Percentiles rank a stretch among this genome's conserved stretches.
phyloP scores from a whole-genome alignment of 495 filamentous ascomycete species.

The Aspergillus cristatus region DNA sequence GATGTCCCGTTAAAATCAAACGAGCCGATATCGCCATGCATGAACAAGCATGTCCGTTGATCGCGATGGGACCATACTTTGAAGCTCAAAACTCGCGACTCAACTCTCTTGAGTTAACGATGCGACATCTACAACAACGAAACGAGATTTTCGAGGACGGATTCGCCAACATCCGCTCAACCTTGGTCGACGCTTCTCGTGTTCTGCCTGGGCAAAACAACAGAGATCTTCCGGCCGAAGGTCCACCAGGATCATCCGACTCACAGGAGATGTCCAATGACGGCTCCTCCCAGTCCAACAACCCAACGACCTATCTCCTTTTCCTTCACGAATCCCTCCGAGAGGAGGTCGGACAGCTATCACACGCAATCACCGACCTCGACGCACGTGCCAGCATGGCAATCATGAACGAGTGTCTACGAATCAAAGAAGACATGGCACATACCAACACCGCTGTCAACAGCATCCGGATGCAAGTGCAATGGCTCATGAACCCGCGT shows the following conservation, averaged over 20 bases:
- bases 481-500: conserved; percentile 57
- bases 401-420: conserved; percentile 58
- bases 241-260: no score
- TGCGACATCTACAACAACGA: conserved; percentile 47
- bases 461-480: conserved; percentile 56
- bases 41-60: conserved; percentile 45
- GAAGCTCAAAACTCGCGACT: conserved; percentile 47
- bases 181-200: conserved; percentile 28
- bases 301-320: conserved; percentile 49
- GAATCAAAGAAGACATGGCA: conserved; percentile 58
- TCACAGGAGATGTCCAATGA: conserved; percentile 8
- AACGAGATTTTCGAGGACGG: conserved; percentile 51
- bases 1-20: conserved; percentile 44
- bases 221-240: conserved; percentile 1
- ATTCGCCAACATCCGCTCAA: conserved; percentile 38
- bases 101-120: conserved; percentile 45
- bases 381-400: conserved; percentile 60
- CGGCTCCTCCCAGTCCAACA: conserved; percentile 24
- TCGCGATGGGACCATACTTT: conserved; percentile 50
- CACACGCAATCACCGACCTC: conserved; percentile 49
- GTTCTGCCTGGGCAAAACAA: conserved; percentile 5
- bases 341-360: conserved; percentile 51
- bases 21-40: conserved; percentile 44
- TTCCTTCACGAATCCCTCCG: conserved; percentile 61
- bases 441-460: conserved; percentile 56